Evolutionary conservation across 1,284 basidiomycete species (phyloP), one percentile per base, ranked within the genome.

Genomic region (Athelia sp.): DNA sequence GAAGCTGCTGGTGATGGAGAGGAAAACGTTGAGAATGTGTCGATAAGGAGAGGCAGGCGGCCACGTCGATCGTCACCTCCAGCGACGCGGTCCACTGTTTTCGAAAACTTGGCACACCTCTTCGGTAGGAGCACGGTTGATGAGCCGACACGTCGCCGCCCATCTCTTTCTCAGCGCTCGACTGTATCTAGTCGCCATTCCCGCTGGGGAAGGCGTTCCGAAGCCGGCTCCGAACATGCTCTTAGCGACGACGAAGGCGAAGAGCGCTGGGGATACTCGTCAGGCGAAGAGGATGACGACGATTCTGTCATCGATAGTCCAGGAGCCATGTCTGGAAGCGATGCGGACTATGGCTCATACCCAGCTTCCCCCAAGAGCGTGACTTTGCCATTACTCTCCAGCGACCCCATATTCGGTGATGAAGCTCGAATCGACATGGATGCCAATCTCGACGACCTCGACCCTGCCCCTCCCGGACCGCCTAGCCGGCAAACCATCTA

Each of bases 401-500:
- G 80, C 10, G 90, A 93, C 62, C 84, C 84, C 2, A 74, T 93
- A 51, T 92, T 90, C 52, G 88, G 85, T 40, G 86, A 85, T 42
- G 86, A 89, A 65, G 74, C 85, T 4, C 81, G 90, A 18, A 84
- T 92, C 59, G 87, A 90, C 54, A 86, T 93, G 66, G 84, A 84
- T 44, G 71, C 71, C 3, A 73, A 79, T 21, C 75, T 85, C 15
- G 79, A 82, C 3, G 62, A 75, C 6, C 63, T 82, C 42, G 77
- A 81, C 18, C 76, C 83, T 15, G 86, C 87, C 8, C 86, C 87
- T 9, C 75, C 78, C 6, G 89, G 89, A 4, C 82, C 84, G 18
- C 88, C 88, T 3, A 90, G 84, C 61, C 73, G 92, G 51, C 97
- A 99, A 68, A 88, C 84, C 2, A 78, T 99, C 34, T 84, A 94